Conservation (phyloP, 2,329 filamentous ascomycete species). For the Penicillium sp. region DNA sequence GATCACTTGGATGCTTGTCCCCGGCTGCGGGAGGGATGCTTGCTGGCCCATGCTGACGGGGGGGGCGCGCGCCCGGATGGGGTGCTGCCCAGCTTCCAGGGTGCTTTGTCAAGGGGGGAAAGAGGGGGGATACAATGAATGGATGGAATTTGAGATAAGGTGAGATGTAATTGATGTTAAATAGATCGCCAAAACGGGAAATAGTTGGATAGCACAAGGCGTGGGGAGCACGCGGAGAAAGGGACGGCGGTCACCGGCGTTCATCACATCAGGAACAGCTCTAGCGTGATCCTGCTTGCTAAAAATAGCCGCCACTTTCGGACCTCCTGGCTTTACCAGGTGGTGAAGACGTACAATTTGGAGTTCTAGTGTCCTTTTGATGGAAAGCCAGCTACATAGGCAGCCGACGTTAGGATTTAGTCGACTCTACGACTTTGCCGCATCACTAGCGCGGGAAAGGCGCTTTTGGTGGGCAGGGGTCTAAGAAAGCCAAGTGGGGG, state of each 20-base stretch:
- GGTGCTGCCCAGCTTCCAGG: not conserved
- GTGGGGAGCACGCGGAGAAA: not conserved
- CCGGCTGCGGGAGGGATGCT: constrained; percentile 17
- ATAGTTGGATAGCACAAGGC: not conserved
- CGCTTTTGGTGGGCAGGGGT: not conserved
- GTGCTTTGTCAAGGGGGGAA: not conserved
- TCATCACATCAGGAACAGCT: not conserved
- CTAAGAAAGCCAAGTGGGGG: not conserved
- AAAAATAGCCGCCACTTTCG: not conserved
- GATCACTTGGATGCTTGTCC: constrained; percentile 24
- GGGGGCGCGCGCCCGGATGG: not conserved
- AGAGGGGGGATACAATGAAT: not conserved
- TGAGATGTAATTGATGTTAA: not conserved
- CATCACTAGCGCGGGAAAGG: not conserved
- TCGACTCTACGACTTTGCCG: not conserved
- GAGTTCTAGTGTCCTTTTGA: not conserved
- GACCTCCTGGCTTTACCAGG: not conserved
- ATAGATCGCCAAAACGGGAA: not conserved
- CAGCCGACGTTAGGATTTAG: not conserved
- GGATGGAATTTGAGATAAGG: not conserved
- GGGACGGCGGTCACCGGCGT: not conserved
- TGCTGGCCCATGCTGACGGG: constrained; percentile 18
- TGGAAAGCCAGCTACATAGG: not conserved
- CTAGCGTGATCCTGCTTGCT: not conserved
- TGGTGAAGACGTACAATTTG: not conserved